These are phyloP conservation scores for Aspergillus sp. DNA, from an alignment of 2,329 filamentous ascomycete species.

Conservation along the genomic window DNA sequence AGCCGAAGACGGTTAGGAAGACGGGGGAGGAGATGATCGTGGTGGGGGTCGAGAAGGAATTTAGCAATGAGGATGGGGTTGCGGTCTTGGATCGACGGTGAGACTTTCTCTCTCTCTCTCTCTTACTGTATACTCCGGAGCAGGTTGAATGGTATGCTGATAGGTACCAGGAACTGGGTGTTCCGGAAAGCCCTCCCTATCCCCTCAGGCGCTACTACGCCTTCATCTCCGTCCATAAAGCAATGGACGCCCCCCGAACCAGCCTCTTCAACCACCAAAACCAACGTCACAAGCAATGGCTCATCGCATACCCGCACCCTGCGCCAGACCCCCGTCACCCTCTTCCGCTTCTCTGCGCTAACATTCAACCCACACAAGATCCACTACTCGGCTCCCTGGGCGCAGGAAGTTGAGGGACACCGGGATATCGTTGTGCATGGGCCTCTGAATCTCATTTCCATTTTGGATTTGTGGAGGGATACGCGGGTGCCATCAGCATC, in stretches of 20 bases:
- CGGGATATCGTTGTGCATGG: slow-evolving; percentile 38
- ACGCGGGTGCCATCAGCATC: slow-evolving; percentile 9
- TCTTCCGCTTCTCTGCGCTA: slow-evolving; percentile 39
- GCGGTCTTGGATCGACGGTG: slow-evolving; percentile 49
- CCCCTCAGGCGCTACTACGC: slow-evolving; percentile 2
- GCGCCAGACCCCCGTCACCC: slow-evolving; percentile 30
- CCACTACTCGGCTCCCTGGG: slow-evolving; percentile 38
- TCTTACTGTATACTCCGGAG: background rate
- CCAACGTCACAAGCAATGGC: slow-evolving; percentile 10
- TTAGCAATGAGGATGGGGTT: slow-evolving; percentile 45
- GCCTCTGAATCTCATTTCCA: slow-evolving; percentile 36
- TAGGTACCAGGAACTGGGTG: slow-evolving; percentile 34
- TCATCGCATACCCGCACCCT: slow-evolving; percentile 23
- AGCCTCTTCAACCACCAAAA: slow-evolving; percentile 13
- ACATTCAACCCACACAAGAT: slow-evolving; percentile 41
- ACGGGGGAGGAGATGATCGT: slow-evolving; percentile 56
- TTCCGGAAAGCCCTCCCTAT: slow-evolving; percentile 33
- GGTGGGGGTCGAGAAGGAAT: slow-evolving; percentile 56
- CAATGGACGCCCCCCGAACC: slow-evolving; percentile 6
- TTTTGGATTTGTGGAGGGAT: slow-evolving; percentile 39
- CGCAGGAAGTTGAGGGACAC: slow-evolving; percentile 37
- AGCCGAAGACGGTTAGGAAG: slow-evolving; percentile 47
- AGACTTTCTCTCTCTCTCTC: background rate
- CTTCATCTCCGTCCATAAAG: slow-evolving; percentile 1
- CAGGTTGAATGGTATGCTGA: background rate